These are phyloP conservation scores for Solanum bukasovii DNA, from an alignment of 257 asterid genomes.

Conservation along the genomic window DNA sequence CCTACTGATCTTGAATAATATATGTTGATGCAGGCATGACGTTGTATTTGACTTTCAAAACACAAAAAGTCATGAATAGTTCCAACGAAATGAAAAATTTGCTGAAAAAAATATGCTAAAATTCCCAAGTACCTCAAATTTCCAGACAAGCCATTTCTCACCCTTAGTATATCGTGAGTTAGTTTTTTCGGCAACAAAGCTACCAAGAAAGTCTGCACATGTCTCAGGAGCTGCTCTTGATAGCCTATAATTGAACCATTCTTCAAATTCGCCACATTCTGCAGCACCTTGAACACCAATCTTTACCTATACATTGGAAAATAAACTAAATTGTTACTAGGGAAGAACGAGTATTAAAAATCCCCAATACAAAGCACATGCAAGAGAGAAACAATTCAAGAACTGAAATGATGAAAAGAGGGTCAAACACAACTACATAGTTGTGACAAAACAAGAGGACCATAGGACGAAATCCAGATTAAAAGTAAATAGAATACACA, in stretches of 20 bases:
- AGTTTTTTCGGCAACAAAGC: constrained; percentile 71
- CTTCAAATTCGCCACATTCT: constrained; percentile 85
- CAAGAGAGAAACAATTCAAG: background rate
- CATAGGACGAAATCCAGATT: background rate
- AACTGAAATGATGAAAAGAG: background rate
- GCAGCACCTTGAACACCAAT: constrained; percentile 81
- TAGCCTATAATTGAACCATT: constrained; percentile 88
- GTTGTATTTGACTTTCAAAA: background rate
- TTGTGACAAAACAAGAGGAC: background rate
- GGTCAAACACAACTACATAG: background rate
- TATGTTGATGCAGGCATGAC: background rate
- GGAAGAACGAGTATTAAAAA: background rate
- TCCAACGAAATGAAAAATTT: background rate
- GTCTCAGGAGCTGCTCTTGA: constrained; percentile 97
- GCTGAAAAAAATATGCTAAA: background rate
- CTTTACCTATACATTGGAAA: constrained; percentile 44
- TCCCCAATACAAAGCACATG: background rate
- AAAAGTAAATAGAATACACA: background rate
- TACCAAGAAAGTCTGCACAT: constrained; percentile 92
- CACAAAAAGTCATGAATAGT: background rate
- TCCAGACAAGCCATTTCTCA: constrained; percentile 99
- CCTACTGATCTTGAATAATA: background rate
- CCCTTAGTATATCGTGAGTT: constrained; percentile 63
- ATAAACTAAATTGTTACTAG: background rate
- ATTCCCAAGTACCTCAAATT: constrained; percentile 60